Evolutionary conservation across 129 eudicot species (phyloP).

Genomic region (Ambrosia artemisiifolia): DNA sequence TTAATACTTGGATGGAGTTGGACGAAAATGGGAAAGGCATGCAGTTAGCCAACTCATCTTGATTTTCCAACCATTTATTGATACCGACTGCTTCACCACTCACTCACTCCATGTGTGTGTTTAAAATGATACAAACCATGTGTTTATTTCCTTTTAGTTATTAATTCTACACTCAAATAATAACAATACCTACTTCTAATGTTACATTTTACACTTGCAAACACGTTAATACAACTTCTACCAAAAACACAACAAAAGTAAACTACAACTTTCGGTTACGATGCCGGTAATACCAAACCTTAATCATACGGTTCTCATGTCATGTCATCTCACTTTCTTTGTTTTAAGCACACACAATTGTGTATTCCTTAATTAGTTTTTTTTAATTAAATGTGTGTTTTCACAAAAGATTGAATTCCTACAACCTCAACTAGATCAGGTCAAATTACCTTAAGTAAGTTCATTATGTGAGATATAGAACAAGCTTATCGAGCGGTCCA

Average conservation of each 20-base stretch:
- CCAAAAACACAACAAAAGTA: conserved; percentile 37
- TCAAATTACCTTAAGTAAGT: neutral
- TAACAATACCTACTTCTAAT: conserved; percentile 18
- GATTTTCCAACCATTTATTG: conserved; percentile 44
- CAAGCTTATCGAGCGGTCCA: too few relatives aligned
- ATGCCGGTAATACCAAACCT: conserved; percentile 42
- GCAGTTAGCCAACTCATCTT: conserved; percentile 45
- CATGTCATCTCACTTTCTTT: conserved; percentile 26
- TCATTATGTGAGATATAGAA: too few relatives aligned
- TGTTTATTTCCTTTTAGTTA: conserved; percentile 24
- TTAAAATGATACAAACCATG: conserved; percentile 36
- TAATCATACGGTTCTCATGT: conserved; percentile 26
- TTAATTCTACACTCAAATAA: conserved; percentile 31
- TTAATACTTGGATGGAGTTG: conserved; percentile 34
- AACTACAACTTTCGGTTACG: conserved; percentile 58
- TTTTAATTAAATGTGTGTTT: conserved; percentile 9
- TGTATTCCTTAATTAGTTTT: neutral
- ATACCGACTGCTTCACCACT: conserved; percentile 42
- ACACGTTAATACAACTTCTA: conserved; percentile 25
- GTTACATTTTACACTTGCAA: conserved; percentile 17
- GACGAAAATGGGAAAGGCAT: conserved; percentile 42
- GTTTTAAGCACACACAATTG: conserved; percentile 6
- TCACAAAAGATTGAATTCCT: neutral
- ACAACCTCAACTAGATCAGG: neutral
- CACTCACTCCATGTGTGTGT: conserved; percentile 46